These are phyloP conservation scores for Thielaviopsis euricoi DNA, from an alignment of 2,329 filamentous ascomycete species.

Conservation along the genomic window DNA sequence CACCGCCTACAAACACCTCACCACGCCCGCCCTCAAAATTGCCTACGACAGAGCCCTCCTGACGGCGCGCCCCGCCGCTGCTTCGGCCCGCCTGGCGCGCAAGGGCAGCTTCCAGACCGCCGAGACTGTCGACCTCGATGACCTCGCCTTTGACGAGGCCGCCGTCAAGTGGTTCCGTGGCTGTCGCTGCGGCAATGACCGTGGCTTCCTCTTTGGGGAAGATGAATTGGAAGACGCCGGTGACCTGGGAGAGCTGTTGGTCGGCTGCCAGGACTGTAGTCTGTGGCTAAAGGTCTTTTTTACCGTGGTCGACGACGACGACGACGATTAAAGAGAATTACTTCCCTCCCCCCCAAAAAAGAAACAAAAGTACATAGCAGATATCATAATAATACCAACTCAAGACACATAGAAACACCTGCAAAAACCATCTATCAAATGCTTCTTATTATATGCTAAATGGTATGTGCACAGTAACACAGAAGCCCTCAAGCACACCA, in stretches of 20 bases:
- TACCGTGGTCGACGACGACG: slow-evolving; percentile 29
- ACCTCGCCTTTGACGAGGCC: slow-evolving; percentile 36
- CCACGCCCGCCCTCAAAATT: slow-evolving; percentile 28
- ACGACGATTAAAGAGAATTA: neutral
- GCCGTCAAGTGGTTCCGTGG: slow-evolving; percentile 34
- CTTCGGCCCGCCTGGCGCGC: slow-evolving; percentile 14
- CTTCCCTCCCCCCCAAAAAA: too few species aligned
- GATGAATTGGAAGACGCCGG: slow-evolving; percentile 41
- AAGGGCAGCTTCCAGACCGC: slow-evolving; percentile 38
- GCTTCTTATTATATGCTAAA: neutral
- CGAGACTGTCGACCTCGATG: slow-evolving; percentile 49
- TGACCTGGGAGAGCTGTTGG: slow-evolving; percentile 42
- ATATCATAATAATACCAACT: neutral
- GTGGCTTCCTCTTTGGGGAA: slow-evolving; percentile 43
- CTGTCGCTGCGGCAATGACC: slow-evolving; percentile 48
- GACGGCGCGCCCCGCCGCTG: slow-evolving; percentile 13
- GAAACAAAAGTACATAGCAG: neutral
- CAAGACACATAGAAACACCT: neutral
- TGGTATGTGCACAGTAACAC: neutral
- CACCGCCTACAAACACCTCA: slow-evolving; percentile 39
- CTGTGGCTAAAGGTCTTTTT: slow-evolving; percentile 50
- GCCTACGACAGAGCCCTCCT: slow-evolving; percentile 38
- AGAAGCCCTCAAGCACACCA: neutral
- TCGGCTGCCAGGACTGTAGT: slow-evolving; percentile 50
- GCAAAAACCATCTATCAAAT: neutral